Evolutionary conservation across 2,329 filamentous ascomycete genomes (phyloP).

Genomic region (Cucurbitaria berberidis): DNA sequence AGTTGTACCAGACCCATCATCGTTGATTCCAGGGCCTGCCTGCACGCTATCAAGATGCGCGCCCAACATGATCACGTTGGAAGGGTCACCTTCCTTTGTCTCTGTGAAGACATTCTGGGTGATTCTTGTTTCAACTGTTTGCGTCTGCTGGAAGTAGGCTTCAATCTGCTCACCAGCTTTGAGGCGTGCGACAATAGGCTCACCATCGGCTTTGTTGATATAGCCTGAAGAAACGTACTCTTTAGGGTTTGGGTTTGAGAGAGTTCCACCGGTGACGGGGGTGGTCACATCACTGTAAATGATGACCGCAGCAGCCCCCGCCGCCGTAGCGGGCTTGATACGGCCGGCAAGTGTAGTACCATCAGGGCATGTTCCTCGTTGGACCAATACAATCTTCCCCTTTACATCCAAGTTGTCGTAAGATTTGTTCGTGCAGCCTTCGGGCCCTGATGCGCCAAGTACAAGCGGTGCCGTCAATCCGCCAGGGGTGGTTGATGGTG

Average conservation of each 20-base stretch:
- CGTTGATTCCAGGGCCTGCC: constrained; percentile 51
- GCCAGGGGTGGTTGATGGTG: constrained; percentile 55
- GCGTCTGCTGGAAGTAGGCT: constrained; percentile 54
- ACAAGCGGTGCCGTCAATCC: constrained; percentile 53
- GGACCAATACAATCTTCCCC: constrained; percentile 51
- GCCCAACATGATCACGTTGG: constrained; percentile 48
- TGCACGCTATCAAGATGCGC: constrained; percentile 49
- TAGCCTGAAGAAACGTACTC: constrained; percentile 49
- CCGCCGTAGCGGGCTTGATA: constrained; percentile 49
- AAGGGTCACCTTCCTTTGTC: constrained; percentile 46
- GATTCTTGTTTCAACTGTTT: constrained; percentile 56
- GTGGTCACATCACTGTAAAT: constrained; percentile 50
- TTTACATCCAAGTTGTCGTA: constrained; percentile 50
- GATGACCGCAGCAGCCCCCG: constrained; percentile 51
- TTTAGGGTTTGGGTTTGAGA: constrained; percentile 47
- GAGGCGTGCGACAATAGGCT: constrained; percentile 50
- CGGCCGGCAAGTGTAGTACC: constrained; percentile 51
- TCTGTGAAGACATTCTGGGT: constrained; percentile 54
- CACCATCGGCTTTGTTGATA: constrained; percentile 54
- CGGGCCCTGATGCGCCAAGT: constrained; percentile 49
- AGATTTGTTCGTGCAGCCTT: constrained; percentile 49
- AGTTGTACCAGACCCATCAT: constrained; percentile 49
- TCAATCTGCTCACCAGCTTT: constrained; percentile 49
- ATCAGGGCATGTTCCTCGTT: constrained; percentile 51
- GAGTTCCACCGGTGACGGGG: constrained; percentile 50